Percentiles rank a stretch among this genome's conserved stretches.
phyloP scores from a whole-genome alignment of 768 basidiomycete genomes.

The Amanita rubescens region DNA sequence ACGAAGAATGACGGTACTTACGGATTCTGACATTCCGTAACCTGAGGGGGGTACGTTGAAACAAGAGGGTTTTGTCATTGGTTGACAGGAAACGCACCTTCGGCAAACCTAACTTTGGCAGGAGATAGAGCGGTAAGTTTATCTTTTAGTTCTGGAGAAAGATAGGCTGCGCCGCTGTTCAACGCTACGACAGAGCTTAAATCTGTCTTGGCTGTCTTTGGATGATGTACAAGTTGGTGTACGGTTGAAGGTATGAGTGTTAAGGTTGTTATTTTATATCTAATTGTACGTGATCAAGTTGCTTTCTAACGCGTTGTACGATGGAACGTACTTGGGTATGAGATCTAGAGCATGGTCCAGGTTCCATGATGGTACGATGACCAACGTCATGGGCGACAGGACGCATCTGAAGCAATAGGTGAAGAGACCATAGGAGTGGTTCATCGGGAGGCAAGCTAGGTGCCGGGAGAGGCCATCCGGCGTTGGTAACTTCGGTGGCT shows the following conservation, averaged over 20 bases:
- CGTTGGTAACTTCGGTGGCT: conserved; percentile 33
- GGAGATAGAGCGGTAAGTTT: conserved; percentile 33
- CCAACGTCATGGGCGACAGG: conserved; percentile 34
- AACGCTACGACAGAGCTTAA: conserved; percentile 41
- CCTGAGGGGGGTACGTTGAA: conserved; percentile 27
- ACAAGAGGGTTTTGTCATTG: not conserved
- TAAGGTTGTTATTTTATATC: conserved; percentile 47
- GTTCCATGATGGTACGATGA: conserved; percentile 60
- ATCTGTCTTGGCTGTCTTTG: conserved; percentile 39
- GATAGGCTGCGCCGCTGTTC: conserved; percentile 57
- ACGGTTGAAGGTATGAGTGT: conserved; percentile 54
- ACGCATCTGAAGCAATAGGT: conserved; percentile 41
- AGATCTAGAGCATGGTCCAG: conserved; percentile 12
- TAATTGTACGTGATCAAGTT: no score
- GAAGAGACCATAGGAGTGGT: conserved; percentile 63
- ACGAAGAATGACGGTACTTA: conserved; percentile 23
- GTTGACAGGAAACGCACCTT: conserved; percentile 32
- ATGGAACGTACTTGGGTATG: not conserved
- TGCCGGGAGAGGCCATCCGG: conserved; percentile 39
- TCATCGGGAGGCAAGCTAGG: conserved; percentile 59
- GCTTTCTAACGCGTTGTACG: not conserved
- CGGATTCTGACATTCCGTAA: conserved; percentile 67
- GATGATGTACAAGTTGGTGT: conserved; percentile 58
- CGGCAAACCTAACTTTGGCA: conserved; percentile 23
- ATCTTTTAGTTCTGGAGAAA: conserved; percentile 48